Conservation (phyloP, 176 grass and related monocot genomes). For the Microstegium vimineum region DNA sequence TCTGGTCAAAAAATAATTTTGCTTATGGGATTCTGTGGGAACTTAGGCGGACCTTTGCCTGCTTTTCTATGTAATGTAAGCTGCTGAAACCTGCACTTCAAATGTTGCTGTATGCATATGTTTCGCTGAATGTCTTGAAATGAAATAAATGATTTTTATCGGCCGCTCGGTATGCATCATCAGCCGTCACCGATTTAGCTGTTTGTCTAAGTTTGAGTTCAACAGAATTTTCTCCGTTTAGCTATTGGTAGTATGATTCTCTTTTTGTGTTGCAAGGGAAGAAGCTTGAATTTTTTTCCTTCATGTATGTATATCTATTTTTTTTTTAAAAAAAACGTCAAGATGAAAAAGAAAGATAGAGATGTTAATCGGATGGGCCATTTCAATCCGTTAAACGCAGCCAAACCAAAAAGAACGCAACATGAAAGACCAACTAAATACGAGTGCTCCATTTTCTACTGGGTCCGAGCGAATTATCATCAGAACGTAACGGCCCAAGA, state of each 20-base stretch:
- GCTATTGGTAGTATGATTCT: too few relatives aligned
- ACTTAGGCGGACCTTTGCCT: background rate
- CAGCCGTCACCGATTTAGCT: background rate
- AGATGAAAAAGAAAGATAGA: background rate
- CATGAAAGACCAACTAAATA: background rate
- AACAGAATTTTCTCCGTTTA: too few relatives aligned
- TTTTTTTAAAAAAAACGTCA: too few relatives aligned
- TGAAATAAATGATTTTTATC: background rate
- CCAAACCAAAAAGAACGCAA: background rate
- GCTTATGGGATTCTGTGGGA: background rate
- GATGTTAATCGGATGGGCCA: background rate
- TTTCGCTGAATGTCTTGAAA: background rate
- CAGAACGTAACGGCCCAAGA: background rate
- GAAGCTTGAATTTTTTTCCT: too few relatives aligned
- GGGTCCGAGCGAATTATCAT: background rate
- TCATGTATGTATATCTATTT: too few relatives aligned
- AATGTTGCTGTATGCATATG: background rate
- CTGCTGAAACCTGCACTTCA: background rate
- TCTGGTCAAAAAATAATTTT: slow-evolving; percentile 6
- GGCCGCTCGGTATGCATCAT: background rate
- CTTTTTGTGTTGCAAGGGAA: too few relatives aligned
- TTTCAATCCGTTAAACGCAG: background rate
- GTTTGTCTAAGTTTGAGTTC: too few relatives aligned
- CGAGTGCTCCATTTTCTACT: background rate
- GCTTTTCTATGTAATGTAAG: background rate